Evolutionary conservation across 2,329 filamentous ascomycete species (phyloP), one percentile per base, ranked within the genome.

Genomic region (Aspergillus luchuensis): DNA sequence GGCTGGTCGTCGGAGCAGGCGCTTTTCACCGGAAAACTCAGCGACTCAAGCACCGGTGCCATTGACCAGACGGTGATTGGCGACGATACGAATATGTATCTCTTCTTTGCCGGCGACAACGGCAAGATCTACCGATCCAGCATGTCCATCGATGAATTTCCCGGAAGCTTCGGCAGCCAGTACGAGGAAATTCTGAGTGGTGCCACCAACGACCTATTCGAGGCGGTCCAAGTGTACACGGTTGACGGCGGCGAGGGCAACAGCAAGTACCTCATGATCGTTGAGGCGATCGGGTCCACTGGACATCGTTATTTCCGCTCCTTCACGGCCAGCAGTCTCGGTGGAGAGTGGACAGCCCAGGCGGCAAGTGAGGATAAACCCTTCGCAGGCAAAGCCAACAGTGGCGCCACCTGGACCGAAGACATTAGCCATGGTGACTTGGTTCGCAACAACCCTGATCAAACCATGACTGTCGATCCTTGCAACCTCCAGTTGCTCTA

Each of bases 91-190:
- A 82, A 84, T 74, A 88, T 89, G 85, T 89, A 89, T 66, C 77
- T 90, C 4, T 90, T 89, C 82, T 89, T 89, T 66, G 80, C 81
- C 0, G 87, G 86, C 7, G 87, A 90, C 74, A 88, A 89, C 63
- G 87, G 87, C 71, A 83, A 82, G 49, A 87, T 90, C 69, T 89
- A 89, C 76, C 81, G 87, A 1, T 71, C 86, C 56, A 84, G 80
- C 69, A 89, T 89, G 85, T 80, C 87, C 39, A 83, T 88, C 23
- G 80, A 73, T 50, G 82, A 84, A 62, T 89, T 89, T 79, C 87
- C 87, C 0, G 81, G 82, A 39, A 81, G 72, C 71, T 89, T 90
- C 69, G 86, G 87, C 61, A 76, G 78, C 0, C 58, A 78, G 0
- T 81, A 79, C 2, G 73, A 82, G 0, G 67, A 88, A 61, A 36